phyloP scores from a whole-genome alignment of 306 rosid genomes.

The Pterocarpus macrocarpus region DNA sequence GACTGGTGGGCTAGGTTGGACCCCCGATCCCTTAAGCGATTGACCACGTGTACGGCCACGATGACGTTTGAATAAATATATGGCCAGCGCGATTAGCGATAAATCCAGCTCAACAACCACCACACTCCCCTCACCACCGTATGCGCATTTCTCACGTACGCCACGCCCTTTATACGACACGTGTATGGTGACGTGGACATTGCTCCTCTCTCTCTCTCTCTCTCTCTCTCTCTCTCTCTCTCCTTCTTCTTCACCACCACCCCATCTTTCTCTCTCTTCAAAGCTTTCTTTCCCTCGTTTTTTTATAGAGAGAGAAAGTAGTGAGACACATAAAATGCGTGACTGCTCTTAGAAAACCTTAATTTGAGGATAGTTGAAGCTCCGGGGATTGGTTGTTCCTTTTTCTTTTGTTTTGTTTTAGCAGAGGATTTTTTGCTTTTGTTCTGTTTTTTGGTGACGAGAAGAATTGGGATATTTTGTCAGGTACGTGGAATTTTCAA shows the following conservation, averaged over 20 bases:
- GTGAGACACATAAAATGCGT: constrained; percentile 47
- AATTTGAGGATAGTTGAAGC: constrained; percentile 46
- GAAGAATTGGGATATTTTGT: constrained; percentile 34
- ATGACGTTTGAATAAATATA: constrained; percentile 56
- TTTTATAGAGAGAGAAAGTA: constrained; percentile 60
- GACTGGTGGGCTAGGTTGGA: constrained; percentile 57
- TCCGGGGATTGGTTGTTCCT: constrained; percentile 18
- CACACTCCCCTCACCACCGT: constrained; percentile 47
- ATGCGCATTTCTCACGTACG: constrained; percentile 31
- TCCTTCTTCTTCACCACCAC: constrained; percentile 47
- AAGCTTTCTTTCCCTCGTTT: constrained; percentile 49
- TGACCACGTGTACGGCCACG: constrained; percentile 69
- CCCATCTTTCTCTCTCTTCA: constrained; percentile 39
- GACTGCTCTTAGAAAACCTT: constrained; percentile 11
- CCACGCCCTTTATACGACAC: constrained; percentile 59
- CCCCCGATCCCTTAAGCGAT: constrained; percentile 29
- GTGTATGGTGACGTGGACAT: constrained; percentile 89
- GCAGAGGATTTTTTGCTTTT: background rate
- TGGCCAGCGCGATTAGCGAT: constrained; percentile 63
- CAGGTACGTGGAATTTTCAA: constrained; percentile 63
- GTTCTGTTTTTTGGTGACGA: background rate
- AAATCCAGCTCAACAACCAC: constrained; percentile 82
- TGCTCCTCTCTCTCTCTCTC: constrained; percentile 53
- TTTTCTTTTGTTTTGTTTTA: background rate
- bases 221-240: constrained; percentile 27